phyloP scores from a whole-genome alignment of 331 rosid genomes.

The Saraca asoca region DNA sequence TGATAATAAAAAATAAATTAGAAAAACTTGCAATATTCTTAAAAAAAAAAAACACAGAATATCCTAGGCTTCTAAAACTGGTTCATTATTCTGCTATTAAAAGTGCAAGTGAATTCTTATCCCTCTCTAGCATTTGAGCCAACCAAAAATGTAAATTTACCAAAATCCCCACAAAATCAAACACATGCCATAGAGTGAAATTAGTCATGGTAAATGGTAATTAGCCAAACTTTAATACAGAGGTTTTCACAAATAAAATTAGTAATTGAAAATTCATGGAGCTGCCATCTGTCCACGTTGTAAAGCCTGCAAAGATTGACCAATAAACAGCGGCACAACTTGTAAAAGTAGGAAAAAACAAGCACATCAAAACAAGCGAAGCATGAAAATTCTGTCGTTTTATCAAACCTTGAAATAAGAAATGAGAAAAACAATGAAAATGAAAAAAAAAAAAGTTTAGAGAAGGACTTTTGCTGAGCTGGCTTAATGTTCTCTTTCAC shows the following conservation, averaged over 20 bases:
- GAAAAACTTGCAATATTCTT: too few relatives aligned
- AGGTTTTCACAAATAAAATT: background rate
- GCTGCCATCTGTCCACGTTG: background rate
- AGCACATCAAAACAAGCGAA: slow-evolving; percentile 20
- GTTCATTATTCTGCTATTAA: too few relatives aligned
- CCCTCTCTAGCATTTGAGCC: too few relatives aligned
- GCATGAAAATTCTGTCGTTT: slow-evolving; percentile 33
- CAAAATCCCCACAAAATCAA: too few relatives aligned
- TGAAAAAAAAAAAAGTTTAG: background rate
- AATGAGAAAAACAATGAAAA: background rate
- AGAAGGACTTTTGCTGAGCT: background rate
- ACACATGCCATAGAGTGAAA: too few relatives aligned
- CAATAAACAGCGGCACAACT: background rate
- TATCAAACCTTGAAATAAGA: slow-evolving; percentile 19
- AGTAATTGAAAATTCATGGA: background rate
- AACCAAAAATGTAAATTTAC: too few relatives aligned
- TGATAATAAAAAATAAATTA: too few relatives aligned
- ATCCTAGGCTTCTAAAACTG: too few relatives aligned
- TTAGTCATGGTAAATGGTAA: too few relatives aligned
- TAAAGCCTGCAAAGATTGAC: background rate
- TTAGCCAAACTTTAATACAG: too few relatives aligned
- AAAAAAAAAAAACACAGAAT: too few relatives aligned
- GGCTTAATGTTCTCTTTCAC: slow-evolving; percentile 39
- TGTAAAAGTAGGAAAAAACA: background rate
- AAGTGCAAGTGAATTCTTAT: too few relatives aligned